These are phyloP conservation scores for Linnemannia exigua DNA, from an alignment of 192 early-diverging fungal genomes.

Conservation along the genomic window DNA sequence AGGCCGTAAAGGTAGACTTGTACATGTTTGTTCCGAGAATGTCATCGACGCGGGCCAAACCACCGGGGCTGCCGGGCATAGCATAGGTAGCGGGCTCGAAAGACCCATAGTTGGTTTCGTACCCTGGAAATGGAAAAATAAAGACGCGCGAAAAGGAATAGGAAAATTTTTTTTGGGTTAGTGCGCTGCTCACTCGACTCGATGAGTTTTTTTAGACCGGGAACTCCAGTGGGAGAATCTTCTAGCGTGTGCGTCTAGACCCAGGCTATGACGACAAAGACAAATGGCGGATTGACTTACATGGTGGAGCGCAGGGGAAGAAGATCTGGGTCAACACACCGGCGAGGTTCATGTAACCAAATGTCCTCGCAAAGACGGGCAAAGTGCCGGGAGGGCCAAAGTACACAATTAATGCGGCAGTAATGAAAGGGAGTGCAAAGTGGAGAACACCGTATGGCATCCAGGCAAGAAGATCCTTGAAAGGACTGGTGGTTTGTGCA, in stretches of 20 bases:
- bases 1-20: slow-evolving; percentile 72
- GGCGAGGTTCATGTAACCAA: slow-evolving; percentile 78
- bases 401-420: slow-evolving; percentile 60
- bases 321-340: slow-evolving; percentile 78
- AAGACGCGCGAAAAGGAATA: background rate
- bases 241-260: background rate
- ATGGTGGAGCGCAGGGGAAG: slow-evolving; percentile 79
- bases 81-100: slow-evolving; percentile 72
- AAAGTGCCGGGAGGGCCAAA: slow-evolving; percentile 67
- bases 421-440: slow-evolving; percentile 74
- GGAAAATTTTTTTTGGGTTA: background rate
- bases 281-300: slow-evolving; percentile 50
- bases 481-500: slow-evolving; percentile 61
- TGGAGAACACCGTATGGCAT: slow-evolving; percentile 83
- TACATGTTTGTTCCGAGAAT: slow-evolving; percentile 75
- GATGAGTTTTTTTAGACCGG: background rate
- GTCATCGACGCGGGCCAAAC: slow-evolving; percentile 77
- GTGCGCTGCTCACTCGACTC: background rate
- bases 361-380: slow-evolving; percentile 67
- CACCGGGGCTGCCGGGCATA: slow-evolving; percentile 78
- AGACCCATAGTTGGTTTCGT: slow-evolving; percentile 73
- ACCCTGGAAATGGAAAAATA: slow-evolving; percentile 62
- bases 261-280: too few species aligned
- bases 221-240: background rate
- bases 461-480: slow-evolving; percentile 76